Evolutionary conservation across 2,329 filamentous ascomycete genomes (phyloP).

Genomic region (Colletotrichum noveboracense): DNA sequence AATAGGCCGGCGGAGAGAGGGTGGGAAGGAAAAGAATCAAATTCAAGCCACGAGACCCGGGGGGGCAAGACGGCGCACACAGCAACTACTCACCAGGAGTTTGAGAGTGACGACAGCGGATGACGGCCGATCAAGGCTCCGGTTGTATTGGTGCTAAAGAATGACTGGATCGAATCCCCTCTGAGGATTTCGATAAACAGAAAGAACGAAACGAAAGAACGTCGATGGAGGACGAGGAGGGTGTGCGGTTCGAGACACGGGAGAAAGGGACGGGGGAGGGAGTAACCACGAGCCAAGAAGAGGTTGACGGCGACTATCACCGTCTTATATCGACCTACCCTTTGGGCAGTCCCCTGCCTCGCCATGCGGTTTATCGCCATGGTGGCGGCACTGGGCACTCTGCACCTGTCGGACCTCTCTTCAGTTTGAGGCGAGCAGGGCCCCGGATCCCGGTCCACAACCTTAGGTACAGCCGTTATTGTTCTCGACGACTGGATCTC

Average conservation of each 20-base stretch:
- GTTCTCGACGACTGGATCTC: conserved; percentile 12
- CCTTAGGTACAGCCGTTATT: not conserved
- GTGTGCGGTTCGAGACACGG: conserved; percentile 13
- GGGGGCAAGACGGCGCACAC: not conserved
- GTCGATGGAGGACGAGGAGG: conserved; percentile 1
- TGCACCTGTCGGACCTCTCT: conserved; percentile 2
- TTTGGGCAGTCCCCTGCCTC: conserved; percentile 15
- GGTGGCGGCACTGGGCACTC: conserved; percentile 6
- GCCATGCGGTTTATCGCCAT: conserved; percentile 9
- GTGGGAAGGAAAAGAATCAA: not conserved
- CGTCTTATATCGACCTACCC: conserved; percentile 22
- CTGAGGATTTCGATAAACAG: not conserved
- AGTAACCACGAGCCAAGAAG: not conserved
- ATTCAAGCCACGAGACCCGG: conserved; percentile 11
- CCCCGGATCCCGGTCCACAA: conserved; percentile 6
- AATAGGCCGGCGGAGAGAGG: conserved; percentile 12
- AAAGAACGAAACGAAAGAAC: conserved; percentile 15
- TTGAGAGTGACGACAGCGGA: conserved; percentile 19
- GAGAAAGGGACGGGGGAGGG: not conserved
- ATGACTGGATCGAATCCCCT: conserved; percentile 6
- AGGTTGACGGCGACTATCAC: conserved; percentile 14
- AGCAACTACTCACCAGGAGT: conserved; percentile 5
- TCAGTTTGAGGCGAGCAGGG: conserved; percentile 7
- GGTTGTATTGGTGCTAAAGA: conserved; percentile 2
- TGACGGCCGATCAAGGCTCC: conserved; percentile 16